Evolutionary conservation across 129 eudicot species (phyloP).

Genomic region (Flaveria sonorensis): DNA sequence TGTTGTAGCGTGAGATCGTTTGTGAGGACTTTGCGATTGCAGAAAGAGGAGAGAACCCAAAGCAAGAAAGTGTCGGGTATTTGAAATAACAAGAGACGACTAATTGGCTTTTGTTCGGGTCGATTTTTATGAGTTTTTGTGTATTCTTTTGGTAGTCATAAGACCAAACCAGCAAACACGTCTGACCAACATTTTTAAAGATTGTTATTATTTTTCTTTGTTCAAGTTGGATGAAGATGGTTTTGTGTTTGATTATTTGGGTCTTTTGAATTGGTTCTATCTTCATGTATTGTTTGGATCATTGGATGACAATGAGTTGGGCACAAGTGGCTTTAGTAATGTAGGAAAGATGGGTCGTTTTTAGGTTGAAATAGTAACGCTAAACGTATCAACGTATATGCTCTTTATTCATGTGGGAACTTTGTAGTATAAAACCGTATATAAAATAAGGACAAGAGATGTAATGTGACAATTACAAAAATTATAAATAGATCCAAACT

Average conservation of each 20-base stretch:
- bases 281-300: too few relatives aligned
- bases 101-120: neutral
- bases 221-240: neutral
- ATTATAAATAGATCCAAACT: too few relatives aligned
- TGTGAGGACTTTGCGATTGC: conserved; percentile 23
- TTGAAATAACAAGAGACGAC: conserved; percentile 1
- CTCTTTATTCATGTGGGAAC: too few relatives aligned
- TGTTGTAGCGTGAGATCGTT: conserved; percentile 23
- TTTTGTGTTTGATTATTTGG: neutral
- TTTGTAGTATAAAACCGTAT: too few relatives aligned
- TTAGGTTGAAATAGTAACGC: too few relatives aligned
- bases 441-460: too few relatives aligned
- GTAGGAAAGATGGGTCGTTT: too few relatives aligned
- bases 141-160: neutral
- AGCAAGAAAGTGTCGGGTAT: conserved; percentile 10
- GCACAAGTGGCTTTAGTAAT: too few relatives aligned
- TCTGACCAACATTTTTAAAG: neutral
- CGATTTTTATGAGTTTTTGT: neutral
- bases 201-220: neutral
- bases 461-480: too few relatives aligned
- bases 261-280: too few relatives aligned
- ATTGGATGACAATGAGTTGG: too few relatives aligned
- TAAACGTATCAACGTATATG: too few relatives aligned
- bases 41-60: conserved; percentile 14
- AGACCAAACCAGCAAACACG: conserved; percentile 9